Conservation (phyloP, 164 flowering plant genomes). For the Nelumbo lutea region DNA sequence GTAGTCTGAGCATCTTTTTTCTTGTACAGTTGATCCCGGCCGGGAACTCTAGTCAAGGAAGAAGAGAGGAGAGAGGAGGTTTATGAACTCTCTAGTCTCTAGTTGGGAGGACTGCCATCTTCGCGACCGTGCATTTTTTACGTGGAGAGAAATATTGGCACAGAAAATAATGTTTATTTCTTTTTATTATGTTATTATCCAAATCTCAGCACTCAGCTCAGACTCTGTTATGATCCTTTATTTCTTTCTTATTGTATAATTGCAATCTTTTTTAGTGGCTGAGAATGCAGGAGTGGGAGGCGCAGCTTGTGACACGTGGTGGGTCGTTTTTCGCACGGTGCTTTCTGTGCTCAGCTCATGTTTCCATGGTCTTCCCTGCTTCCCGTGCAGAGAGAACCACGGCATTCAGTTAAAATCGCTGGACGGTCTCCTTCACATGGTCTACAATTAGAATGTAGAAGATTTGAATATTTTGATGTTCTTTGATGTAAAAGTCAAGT, state of each 20-base stretch:
- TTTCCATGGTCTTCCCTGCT: conserved; percentile 13
- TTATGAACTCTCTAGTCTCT: not conserved
- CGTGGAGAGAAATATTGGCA: conserved; percentile 29
- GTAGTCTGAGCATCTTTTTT: conserved; percentile 56
- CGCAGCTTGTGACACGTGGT: conserved; percentile 25
- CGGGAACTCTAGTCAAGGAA: not conserved
- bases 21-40: not conserved
- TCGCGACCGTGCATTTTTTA: conserved; percentile 22
- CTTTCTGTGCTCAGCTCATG: conserved; percentile 24
- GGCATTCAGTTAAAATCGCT: no score
- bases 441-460: no score
- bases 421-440: no score
- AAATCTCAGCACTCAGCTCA: not conserved
- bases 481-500: no score
- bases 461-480: no score
- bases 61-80: not conserved
- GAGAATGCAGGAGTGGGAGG: conserved; percentile 12
- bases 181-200: not conserved
- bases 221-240: no score
- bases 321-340: conserved; percentile 22
- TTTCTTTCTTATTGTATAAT: not conserved
- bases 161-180: not conserved
- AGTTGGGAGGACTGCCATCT: not conserved
- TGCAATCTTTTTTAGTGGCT: conserved; percentile 14
- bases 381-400: no score